phyloP scores from a whole-genome alignment of 192 early-diverging fungal genomes.

The Gonapodya prolifera region DNA sequence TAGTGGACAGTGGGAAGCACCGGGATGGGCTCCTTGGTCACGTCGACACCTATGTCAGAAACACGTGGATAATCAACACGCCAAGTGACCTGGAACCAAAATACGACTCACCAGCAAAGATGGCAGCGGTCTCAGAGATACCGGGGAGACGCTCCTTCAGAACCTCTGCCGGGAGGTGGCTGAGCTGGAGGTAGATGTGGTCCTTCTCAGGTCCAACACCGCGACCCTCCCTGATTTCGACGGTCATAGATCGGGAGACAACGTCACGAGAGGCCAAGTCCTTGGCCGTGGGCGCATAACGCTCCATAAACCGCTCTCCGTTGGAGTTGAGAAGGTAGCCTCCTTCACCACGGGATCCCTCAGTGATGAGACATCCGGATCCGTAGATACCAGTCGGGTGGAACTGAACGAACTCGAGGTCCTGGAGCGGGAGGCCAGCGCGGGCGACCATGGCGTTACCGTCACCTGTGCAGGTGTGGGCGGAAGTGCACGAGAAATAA shows the following conservation, averaged over 20 bases:
- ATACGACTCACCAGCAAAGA: conserved; percentile 67
- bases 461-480: conserved; percentile 98
- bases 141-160: conserved; percentile 88
- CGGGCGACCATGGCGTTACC: conserved; percentile 98
- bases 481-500: conserved; percentile 96
- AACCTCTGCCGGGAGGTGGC: conserved; percentile 84
- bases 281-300: conserved; percentile 96
- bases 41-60: conserved; percentile 57
- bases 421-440: conserved; percentile 91
- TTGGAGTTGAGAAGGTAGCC: conserved; percentile 90
- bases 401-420: conserved; percentile 99
- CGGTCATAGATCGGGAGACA: conserved; percentile 93
- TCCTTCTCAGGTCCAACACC: conserved; percentile 93
- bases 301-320: conserved; percentile 99
- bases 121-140: conserved; percentile 97
- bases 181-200: conserved; percentile 92
- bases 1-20: conserved; percentile 98
- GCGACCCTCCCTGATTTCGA: conserved; percentile 95
- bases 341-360: conserved; percentile 93
- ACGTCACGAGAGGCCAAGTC: conserved; percentile 98
- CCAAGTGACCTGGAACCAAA: neutral
- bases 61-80: neutral
- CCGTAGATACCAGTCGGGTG: conserved; percentile 99
- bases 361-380: conserved; percentile 94
- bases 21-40: conserved; percentile 99